Evolutionary conservation across 202 grass and related monocot species (phyloP), one percentile per base, ranked within the genome.

Genomic region (Bolboschoenoplectus hybrid): DNA sequence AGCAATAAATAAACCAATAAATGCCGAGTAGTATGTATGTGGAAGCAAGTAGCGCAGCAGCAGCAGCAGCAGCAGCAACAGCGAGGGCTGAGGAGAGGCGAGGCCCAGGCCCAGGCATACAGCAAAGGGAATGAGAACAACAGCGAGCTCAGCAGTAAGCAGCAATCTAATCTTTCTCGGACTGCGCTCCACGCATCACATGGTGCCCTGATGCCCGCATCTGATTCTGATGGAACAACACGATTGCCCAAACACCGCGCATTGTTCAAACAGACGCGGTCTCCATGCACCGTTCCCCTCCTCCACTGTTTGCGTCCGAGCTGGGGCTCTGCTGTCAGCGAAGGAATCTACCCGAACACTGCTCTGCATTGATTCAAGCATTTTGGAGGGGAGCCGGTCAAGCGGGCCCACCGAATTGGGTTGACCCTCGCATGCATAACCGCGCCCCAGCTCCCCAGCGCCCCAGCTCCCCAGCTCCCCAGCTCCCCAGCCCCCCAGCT

Each of bases 81-180:
- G 2, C 43, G 2, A 3, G 43, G 2, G 5, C 3, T 44, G 43
- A 44, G 43, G 43, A 44, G 43, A 44, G 43, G 43, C 5, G 49
- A 51, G 49, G 49, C 49, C 56, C 43, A 47, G 69, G 69, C 44
- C 17, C 19, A 40, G 55, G 6, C 14, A 17, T 9, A 74, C 83
- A 85, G 67, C 68, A 74, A 85, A 77, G 69, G 67, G 84, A 85
- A 85, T 85, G 52, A 77, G 70, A 85, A 60, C 32, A 72, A 72
- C 67, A 75, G 47, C 46, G 44, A 51, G 6, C 63, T 11, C 7
- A 20, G 13, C 11, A 41, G 36, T 7, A 13, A 41, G 36, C 36
- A 68, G 66, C 7, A 32, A 69, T 5, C 58, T 67, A 19, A 85
- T 85, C 84, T 85, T 77, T 64, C 84, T 85, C 70, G 84, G 69